Percentiles rank a stretch among this genome's conserved stretches.
Conservation (phyloP, 805 yeast species). For the Kuraishia molischiana region DNA sequence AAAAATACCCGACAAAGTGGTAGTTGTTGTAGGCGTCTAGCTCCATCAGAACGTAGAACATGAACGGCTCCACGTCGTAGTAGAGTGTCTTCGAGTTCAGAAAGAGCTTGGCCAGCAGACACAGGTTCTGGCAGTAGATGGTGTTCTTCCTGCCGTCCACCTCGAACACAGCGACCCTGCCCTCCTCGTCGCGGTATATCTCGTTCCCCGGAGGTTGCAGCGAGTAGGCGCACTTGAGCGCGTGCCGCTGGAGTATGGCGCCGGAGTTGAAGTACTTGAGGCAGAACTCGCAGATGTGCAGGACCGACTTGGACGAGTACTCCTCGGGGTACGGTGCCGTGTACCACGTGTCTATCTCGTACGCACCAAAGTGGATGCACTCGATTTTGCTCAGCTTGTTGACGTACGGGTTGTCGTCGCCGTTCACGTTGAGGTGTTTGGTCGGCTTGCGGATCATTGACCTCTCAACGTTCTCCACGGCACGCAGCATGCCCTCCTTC, state of each 20-base stretch:
- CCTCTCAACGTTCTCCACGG: slow-evolving; percentile 24
- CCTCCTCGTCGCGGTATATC: slow-evolving; percentile 61
- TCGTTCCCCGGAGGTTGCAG: slow-evolving; percentile 87
- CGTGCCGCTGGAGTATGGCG: slow-evolving; percentile 60
- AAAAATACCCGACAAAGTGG: slow-evolving; percentile 90
- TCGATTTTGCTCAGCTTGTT: slow-evolving; percentile 33
- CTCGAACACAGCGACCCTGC: slow-evolving; percentile 70
- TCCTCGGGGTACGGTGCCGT: slow-evolving; percentile 90
- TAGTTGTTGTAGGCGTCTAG: slow-evolving; percentile 39
- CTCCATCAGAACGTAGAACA: slow-evolving; percentile 79
- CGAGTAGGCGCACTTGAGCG: slow-evolving; percentile 54
- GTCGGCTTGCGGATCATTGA: slow-evolving; percentile 12
- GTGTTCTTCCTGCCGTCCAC: slow-evolving; percentile 84
- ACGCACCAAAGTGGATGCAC: slow-evolving; percentile 60
- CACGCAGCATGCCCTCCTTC: slow-evolving; percentile 27
- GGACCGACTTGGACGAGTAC: slow-evolving; percentile 47
- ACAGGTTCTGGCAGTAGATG: slow-evolving; percentile 79
- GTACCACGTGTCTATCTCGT: slow-evolving; percentile 85
- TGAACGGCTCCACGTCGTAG: slow-evolving; percentile 92
- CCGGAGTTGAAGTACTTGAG: slow-evolving; percentile 69
- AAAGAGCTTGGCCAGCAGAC: slow-evolving; percentile 82
- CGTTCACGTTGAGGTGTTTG: slow-evolving; percentile 11
- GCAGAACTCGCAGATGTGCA: slow-evolving; percentile 80
- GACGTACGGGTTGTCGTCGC: slow-evolving; percentile 15
- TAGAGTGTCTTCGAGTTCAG: slow-evolving; percentile 86